Base-by-base conservation (phyloP, 768 basidiomycete genomes). In the Chiua virens region DNA sequence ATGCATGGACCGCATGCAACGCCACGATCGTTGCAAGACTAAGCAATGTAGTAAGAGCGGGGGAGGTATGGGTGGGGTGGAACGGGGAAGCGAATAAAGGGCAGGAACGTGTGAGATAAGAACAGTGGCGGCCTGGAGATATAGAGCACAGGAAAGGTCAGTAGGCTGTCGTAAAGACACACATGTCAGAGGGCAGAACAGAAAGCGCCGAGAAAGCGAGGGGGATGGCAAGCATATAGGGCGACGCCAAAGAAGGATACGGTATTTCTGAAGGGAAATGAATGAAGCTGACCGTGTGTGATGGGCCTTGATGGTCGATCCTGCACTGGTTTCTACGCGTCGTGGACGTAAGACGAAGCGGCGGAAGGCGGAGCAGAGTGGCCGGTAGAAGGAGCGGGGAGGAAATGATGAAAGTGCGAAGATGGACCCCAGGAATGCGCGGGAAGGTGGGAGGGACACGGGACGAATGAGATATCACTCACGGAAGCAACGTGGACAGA, bases 1-100 rank as follows among this genome's bases (percentile, higher is more conserved):
- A 82, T 81, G 68, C 65, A 69, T 54, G 55, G 50, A 52, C 60
- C 59, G 54, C 67, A 68, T 68, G 68, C 53, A 56, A 64, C 45
- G 61, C 54, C 58, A 59, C 65, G 47, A 63, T 63, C 51, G 42
- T 27, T 17, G 42, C 37, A 23, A 52, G 39, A 42, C 50, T 41
- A 56, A 45, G 45, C 45, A 39, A 53, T 55, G 58, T 47, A 22
- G 49, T 46, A 57, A 59, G 46, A 57, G 49, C 53, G 45, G 52
- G 50, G 37, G 44, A 34, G 32, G 48, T 52, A 38, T 37, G 47
- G 39, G 57, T 47, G 49, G 38, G 43, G 43, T 32, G 37, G 47
- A 56, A 50, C 30, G 50, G 42, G 35, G 39, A 51, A 22, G 55
- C n/a, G 43, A 47, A 36, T 28, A 39, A 35, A 30, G 23, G 39